Conservation (phyloP, 1,284 basidiomycete genomes). For the Pterula multifida region DNA sequence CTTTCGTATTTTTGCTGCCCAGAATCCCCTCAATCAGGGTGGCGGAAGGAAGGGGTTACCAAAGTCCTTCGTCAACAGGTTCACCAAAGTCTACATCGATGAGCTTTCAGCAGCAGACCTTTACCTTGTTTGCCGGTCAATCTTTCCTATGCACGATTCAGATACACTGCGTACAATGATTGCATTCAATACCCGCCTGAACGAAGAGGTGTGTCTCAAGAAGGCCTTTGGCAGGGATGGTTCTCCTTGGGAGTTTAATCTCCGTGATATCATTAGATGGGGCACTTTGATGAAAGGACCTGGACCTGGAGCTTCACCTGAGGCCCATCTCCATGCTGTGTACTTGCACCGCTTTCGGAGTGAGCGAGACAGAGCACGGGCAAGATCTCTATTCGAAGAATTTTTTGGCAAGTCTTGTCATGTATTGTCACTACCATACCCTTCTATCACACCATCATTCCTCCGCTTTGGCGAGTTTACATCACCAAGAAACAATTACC, state of each 20-base stretch:
- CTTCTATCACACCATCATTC: slow-evolving; percentile 38
- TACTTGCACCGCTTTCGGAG: slow-evolving; percentile 87
- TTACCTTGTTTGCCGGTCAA: slow-evolving; percentile 64
- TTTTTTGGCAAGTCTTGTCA: slow-evolving; percentile 34
- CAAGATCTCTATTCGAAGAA: slow-evolving; percentile 49
- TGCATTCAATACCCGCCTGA: slow-evolving; percentile 66
- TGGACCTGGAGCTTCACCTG: slow-evolving; percentile 36
- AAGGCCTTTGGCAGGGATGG: slow-evolving; percentile 75
- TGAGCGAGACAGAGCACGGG: slow-evolving; percentile 48
- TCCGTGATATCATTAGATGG: slow-evolving; percentile 94
- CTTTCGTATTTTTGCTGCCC: slow-evolving; percentile 96
- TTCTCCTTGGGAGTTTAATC: slow-evolving; percentile 97
- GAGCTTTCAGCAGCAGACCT: slow-evolving; percentile 79
- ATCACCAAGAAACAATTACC: slow-evolving; percentile 32
- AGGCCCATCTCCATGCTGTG: slow-evolving; percentile 54
- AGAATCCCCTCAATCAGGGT: slow-evolving; percentile 94
- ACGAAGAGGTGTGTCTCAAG: slow-evolving; percentile 57
- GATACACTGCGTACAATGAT: slow-evolving; percentile 70
- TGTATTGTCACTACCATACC: slow-evolving; percentile 27
- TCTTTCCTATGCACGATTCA: slow-evolving; percentile 55
- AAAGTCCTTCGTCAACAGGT: slow-evolving; percentile 95
- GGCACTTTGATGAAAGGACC: slow-evolving; percentile 33
- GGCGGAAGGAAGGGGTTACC: slow-evolving; percentile 96
- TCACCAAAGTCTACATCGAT: slow-evolving; percentile 93
- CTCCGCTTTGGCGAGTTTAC: slow-evolving; percentile 67